Conservation (phyloP, 148 eudicot species). For the Gaultheria prostrata region DNA sequence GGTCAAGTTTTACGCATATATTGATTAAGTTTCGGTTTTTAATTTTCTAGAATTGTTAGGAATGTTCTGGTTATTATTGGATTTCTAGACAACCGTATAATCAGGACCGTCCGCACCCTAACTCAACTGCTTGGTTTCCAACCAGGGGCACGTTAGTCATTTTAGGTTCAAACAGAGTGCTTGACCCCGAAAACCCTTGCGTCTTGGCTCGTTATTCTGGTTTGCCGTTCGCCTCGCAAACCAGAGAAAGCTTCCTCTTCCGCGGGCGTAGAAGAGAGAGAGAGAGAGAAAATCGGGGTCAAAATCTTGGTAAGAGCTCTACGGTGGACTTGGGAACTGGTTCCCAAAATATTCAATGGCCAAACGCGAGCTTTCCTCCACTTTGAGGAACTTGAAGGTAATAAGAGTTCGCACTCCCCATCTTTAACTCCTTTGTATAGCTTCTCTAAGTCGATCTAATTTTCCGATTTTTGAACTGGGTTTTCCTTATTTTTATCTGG, state of each 20-base stretch:
- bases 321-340: background rate
- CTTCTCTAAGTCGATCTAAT: background rate
- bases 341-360: constrained; percentile 40
- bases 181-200: constrained; percentile 11
- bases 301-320: background rate
- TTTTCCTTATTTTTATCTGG: background rate
- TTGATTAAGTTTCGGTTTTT: too few species aligned
- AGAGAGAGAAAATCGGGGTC: background rate
- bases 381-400: constrained; percentile 86
- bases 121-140: too few species aligned
- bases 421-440: background rate
- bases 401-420: background rate
- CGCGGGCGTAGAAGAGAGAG: background rate
- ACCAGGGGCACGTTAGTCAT: background rate
- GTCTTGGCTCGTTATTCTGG: background rate
- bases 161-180: background rate
- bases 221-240: background rate
- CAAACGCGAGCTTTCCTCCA: constrained; percentile 70
- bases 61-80: too few species aligned
- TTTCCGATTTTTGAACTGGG: background rate
- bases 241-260: background rate
- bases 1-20: too few species aligned
- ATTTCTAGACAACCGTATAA: too few species aligned
- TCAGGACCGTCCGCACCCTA: too few species aligned
- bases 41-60: too few species aligned